Evolutionary conservation across 495 filamentous ascomycete species (phyloP), one percentile per base, ranked within the genome.

Genomic region (Podospora comata): DNA sequence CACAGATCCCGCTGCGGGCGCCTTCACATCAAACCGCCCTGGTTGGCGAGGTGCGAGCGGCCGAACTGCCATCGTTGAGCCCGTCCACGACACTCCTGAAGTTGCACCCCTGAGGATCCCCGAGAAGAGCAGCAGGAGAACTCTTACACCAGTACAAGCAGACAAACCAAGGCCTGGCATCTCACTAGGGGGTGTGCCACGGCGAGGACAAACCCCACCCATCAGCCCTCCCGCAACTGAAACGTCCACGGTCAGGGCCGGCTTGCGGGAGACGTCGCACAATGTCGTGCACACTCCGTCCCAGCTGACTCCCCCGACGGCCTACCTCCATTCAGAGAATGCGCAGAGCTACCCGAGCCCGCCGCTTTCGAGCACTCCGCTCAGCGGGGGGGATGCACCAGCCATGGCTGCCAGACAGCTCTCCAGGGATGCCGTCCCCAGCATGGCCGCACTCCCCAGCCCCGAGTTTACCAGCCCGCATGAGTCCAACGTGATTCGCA

Each of bases 21-120:
- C 72, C 11, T 79, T 78, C 54, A 70, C 69, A 0, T 71, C 76
- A 44, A 72, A 74, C 55, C 76, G 79, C n/a, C 85, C 85, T 5
- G 80, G 79, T 68, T 86, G 85, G 85, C 78, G 79, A 65, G 85
- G 85, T 7, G 81, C 85, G 53, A 86, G 82, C 67, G 85, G 85
- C 3, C 79, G 84, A 65, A 78, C 76, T 53, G 73, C 81, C 3
- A 68, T 86, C 19, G 82, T 86, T 48, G 76, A 81, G 9, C 81
- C 83, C 7, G 80, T 85, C 5, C 77, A 66, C 61, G 85, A 85
- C 68, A 77, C 74, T 32, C 75, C 73, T 30, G 71, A 78, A 48
- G 79, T 82, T 4, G 66, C 79, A 18, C 79, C 81, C 7, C 62
- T 85, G 27, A 80, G 71, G 56, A 76, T 84, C 56, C 84, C 84